Evolutionary conservation across 192 early-diverging fungal species (phyloP).

Genomic region (Pilaira anomala): DNA sequence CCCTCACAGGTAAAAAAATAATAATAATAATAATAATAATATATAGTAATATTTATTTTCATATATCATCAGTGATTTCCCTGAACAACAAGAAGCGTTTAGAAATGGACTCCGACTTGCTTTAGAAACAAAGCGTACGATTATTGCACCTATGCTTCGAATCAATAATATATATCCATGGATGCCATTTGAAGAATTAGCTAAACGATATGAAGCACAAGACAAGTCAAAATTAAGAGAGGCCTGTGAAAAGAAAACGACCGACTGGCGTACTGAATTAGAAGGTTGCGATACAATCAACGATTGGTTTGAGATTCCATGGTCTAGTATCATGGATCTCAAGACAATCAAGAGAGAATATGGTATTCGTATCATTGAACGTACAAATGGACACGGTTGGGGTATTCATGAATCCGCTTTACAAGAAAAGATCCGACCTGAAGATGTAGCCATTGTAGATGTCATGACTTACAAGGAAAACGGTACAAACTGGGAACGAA

Average conservation of each 20-base stretch:
- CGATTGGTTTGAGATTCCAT: constrained; percentile 27
- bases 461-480: constrained; percentile 12
- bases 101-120: constrained; percentile 25
- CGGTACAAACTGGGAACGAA: constrained; percentile 12
- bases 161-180: constrained; percentile 13
- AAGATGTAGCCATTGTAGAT: constrained; percentile 10
- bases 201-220: constrained; percentile 22
- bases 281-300: constrained; percentile 15
- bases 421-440: background rate
- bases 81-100: constrained; percentile 26
- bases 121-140: constrained; percentile 22
- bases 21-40: too few relatives aligned
- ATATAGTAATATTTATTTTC: background rate
- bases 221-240: constrained; percentile 13
- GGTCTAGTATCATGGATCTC: constrained; percentile 29
- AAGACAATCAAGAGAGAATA: constrained; percentile 6
- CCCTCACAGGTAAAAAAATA: constrained; percentile 8
- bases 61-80: constrained; percentile 11
- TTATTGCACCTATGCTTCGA: constrained; percentile 23
- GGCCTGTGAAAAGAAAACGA: constrained; percentile 2
- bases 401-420: constrained; percentile 8
- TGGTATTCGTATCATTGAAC: constrained; percentile 23
- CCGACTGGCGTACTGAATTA: constrained; percentile 1
- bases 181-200: constrained; percentile 12
- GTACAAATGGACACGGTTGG: constrained; percentile 12